Percentiles rank a stretch among this genome's conserved stretches.
Evolutionary conservation across 768 basidiomycete species (phyloP).

Genomic region (Tulasnella sp.): DNA sequence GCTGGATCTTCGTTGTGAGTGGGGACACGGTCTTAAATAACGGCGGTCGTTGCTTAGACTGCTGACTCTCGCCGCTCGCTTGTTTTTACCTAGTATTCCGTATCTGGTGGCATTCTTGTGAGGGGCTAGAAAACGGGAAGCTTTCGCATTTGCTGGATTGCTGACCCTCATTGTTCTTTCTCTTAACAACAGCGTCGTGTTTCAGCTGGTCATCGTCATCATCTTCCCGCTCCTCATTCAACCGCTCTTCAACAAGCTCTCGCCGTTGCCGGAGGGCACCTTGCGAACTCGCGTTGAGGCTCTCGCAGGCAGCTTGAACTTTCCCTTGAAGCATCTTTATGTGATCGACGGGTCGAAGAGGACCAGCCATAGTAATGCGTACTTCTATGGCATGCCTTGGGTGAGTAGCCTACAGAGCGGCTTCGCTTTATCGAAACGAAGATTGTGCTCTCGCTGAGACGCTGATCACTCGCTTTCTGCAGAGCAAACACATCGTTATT

Average conservation of each 20-base stretch:
- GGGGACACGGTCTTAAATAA: no score
- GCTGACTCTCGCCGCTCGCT: no score
- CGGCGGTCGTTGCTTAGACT: no score
- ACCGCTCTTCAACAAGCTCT: constrained; percentile 96
- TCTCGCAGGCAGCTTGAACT: constrained; percentile 76
- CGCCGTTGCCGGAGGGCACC: constrained; percentile 73
- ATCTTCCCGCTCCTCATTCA: constrained; percentile 85
- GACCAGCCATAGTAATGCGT: constrained; percentile 92
- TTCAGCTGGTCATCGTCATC: constrained; percentile 81
- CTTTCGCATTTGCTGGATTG: no score
- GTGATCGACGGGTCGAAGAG: constrained; percentile 97
- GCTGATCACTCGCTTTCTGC: not conserved
- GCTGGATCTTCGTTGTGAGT: constrained; percentile 74
- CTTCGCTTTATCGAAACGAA: not conserved
- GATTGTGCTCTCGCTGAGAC: not conserved
- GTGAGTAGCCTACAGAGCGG: constrained; percentile 44
- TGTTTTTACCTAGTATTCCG: constrained; percentile 49
- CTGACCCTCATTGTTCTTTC: not conserved
- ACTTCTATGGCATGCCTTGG: constrained; percentile 97
- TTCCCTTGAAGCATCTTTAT: constrained; percentile 91
- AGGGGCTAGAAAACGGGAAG: not conserved
- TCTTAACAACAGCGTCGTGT: constrained; percentile 54
- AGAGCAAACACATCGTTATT: constrained; percentile 94
- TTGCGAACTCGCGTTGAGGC: constrained; percentile 72
- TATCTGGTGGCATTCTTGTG: constrained; percentile 93